Evolutionary conservation across 2,329 filamentous ascomycete species (phyloP).

Genomic region (Aspergillus ibericus): DNA sequence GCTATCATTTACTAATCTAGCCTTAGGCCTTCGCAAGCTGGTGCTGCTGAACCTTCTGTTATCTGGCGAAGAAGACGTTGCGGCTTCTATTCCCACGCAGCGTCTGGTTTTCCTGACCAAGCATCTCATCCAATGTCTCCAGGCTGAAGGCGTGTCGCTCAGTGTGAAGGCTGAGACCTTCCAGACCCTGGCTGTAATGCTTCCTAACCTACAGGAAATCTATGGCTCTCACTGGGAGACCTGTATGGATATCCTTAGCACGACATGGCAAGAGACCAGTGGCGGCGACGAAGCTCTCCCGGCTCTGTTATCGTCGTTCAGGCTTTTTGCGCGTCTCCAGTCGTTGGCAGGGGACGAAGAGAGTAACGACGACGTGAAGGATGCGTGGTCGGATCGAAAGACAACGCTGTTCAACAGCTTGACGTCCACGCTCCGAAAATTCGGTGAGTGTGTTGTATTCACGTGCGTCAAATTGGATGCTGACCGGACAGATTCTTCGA

Average conservation of each 20-base stretch:
- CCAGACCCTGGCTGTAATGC: conserved; percentile 53
- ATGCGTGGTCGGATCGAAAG: conserved; percentile 66
- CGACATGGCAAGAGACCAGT: conserved; percentile 56
- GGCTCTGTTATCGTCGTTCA: conserved; percentile 70
- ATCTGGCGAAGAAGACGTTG: conserved; percentile 48
- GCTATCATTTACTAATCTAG: conserved; percentile 19
- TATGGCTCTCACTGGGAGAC: conserved; percentile 87
- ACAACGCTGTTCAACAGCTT: conserved; percentile 59
- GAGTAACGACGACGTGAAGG: conserved; percentile 81
- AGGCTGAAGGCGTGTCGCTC: conserved; percentile 54
- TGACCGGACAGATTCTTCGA: conserved; percentile 44
- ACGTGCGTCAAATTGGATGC: not conserved
- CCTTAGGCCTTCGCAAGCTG: conserved; percentile 49
- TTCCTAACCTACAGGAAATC: conserved; percentile 75
- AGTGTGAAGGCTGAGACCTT: conserved; percentile 41
- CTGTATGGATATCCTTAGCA: conserved; percentile 58
- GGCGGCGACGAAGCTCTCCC: conserved; percentile 57
- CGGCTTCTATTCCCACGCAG: conserved; percentile 54
- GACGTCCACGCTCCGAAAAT: conserved; percentile 41
- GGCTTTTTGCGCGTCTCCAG: conserved; percentile 65
- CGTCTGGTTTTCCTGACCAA: conserved; percentile 80
- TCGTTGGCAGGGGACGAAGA: conserved; percentile 58
- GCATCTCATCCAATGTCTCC: conserved; percentile 71
- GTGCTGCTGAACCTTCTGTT: conserved; percentile 57
- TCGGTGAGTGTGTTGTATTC: conserved; percentile 34